Conservation (phyloP, 306 rosid species). For the Datisca glomerata region DNA sequence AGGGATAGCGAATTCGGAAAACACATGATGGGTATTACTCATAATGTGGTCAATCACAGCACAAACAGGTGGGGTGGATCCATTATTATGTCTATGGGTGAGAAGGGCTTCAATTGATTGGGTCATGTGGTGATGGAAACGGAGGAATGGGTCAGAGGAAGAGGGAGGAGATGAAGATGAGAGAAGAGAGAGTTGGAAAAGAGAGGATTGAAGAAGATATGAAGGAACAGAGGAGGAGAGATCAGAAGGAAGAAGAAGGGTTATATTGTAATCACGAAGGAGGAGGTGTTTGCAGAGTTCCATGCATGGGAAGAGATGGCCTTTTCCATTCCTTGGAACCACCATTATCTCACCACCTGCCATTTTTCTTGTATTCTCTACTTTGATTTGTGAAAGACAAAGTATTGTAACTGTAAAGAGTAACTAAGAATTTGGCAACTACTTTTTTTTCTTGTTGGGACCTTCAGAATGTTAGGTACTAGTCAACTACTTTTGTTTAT, state of each 20-base stretch:
- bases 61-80: constrained; percentile 30
- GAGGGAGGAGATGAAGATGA: constrained; percentile 5
- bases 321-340: too few relatives aligned
- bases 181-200: constrained; percentile 24
- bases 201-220: constrained; percentile 30
- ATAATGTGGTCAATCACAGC: constrained; percentile 41
- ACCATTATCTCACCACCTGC: too few relatives aligned
- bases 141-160: too few relatives aligned
- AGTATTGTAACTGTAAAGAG: too few relatives aligned
- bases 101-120: too few relatives aligned
- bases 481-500: too few relatives aligned
- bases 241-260: constrained; percentile 29
- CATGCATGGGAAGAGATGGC: constrained; percentile 51
- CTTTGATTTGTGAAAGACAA: too few relatives aligned
- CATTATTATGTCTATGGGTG: too few relatives aligned
- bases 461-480: too few relatives aligned
- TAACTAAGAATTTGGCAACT: too few relatives aligned
- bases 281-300: constrained; percentile 54
- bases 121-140: constrained; percentile 10
- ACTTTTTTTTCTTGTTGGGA: too few relatives aligned
- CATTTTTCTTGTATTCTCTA: too few relatives aligned
- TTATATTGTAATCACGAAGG: constrained; percentile 23
- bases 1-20: constrained; percentile 30
- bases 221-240: constrained; percentile 36
- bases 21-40: constrained; percentile 29